These are phyloP conservation scores for Candida odintsovae DNA, from an alignment of 805 yeast species.

Conservation along the genomic window DNA sequence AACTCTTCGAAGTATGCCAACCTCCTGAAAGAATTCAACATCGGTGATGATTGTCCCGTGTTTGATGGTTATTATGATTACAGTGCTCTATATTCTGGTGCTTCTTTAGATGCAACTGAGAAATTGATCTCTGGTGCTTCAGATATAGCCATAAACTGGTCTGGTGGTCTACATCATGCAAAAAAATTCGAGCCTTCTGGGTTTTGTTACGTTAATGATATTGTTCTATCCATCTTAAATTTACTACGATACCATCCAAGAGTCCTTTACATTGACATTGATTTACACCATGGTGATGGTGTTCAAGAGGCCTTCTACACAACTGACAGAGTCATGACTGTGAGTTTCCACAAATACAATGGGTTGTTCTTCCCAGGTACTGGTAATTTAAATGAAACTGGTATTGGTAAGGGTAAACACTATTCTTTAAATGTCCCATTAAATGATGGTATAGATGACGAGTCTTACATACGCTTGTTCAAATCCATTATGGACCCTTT, in stretches of 20 bases:
- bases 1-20: conserved; percentile 80
- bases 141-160: conserved; percentile 89
- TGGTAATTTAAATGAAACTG: conserved; percentile 79
- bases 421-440: conserved; percentile 83
- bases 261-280: conserved; percentile 83
- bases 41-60: conserved; percentile 91
- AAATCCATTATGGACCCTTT: conserved; percentile 87
- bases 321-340: conserved; percentile 87
- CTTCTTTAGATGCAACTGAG: conserved; percentile 86
- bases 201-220: conserved; percentile 86
- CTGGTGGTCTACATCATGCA: conserved; percentile 93
- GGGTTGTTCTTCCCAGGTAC: conserved; percentile 95
- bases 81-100: conserved; percentile 80
- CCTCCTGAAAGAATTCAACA: conserved; percentile 88
- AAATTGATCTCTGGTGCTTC: conserved; percentile 75
- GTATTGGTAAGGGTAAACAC: conserved; percentile 79
- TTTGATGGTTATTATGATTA: conserved; percentile 75
- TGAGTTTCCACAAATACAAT: conserved; percentile 77
- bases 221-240: conserved; percentile 78
- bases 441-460: conserved; percentile 92
- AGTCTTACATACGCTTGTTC: conserved; percentile 30
- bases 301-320: conserved; percentile 93
- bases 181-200: conserved; percentile 88
- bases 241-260: conserved; percentile 78
- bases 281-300: conserved; percentile 93